Evolutionary conservation across 805 yeast species (phyloP), one percentile per base, ranked within the genome.

Genomic region (Ogataea naganishii): DNA sequence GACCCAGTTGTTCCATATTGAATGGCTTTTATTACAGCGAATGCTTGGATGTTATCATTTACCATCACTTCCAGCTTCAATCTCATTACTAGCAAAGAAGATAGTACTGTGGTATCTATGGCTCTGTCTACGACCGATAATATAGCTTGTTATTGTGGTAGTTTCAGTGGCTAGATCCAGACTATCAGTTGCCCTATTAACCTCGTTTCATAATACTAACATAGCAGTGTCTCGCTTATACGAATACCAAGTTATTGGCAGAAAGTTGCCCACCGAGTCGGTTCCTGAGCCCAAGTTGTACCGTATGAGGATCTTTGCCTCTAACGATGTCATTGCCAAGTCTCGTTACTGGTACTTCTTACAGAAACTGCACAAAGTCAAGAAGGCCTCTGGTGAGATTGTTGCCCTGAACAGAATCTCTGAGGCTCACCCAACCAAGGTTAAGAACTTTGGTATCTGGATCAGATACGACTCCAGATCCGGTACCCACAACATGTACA

Each of bases 401-500:
- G 95, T 92, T 58, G 72, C 96, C 45, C 76, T 92, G 58, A 85
- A 85, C 79, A 69, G 69, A 61, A 83, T 92, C 65, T 62, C 80
- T 62, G 99, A 92, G 76, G 72, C 86, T 64, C 83, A 76, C 76
- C 97, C 98, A 71, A 84, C 95, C 72, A 88, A 84, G 78, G 97
- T 92, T 62, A 92, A 92, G 88, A 92, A 88, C 84, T 92, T 88
- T 65, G 98, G 96, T 76, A 68, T 92, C 75, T 92, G 99, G 99
- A 82, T 92, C 67, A 88, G 98, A 78, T 92, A 92, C 83, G 98
- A 92, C 66, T 92, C 99, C 50, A 94, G 99, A 82, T 92, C 98
- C 53, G 99, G 99, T 75, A 88, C 95, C 61, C 98, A 92, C 94
- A 92, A 92, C 94, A 92, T 92, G 96, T 92, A 92, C 96, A 92